Base-by-base conservation (phyloP, 2,329 filamentous ascomycete species). In the Cucurbitaria berberidis region DNA sequence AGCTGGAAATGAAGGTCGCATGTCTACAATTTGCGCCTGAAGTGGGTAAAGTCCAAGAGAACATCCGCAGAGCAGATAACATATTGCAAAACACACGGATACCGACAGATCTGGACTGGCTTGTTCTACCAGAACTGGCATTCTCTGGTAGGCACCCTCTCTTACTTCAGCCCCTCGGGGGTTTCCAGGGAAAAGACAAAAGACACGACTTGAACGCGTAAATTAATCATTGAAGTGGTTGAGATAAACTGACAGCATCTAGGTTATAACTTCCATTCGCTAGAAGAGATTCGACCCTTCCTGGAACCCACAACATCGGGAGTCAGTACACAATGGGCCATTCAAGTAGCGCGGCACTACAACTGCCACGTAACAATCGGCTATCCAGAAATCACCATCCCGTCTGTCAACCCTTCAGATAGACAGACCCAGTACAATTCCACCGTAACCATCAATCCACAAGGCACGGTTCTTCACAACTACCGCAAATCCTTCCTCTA, bases 181-280 rank as follows among this genome's bases (percentile, higher is more conserved):
- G 5, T 32, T 22, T 43, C 26, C 7, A 10, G 24, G 40, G 18
- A 5, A 32, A 18, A 34, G 26, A 5, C 21, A 22, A 13, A 24
- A 7, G n/a, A 22, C n/a, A 21, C 10, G 18, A n/a, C n/a, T n/a
- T n/a, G n/a, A n/a, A n/a, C n/a, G n/a, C n/a, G n/a, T n/a, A n/a
- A n/a, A n/a, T n/a, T n/a, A n/a, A n/a, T n/a, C 16, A 38, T 11
- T 11, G 16, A 19, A 18, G 15, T 24, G n/a, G 15, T 11, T 16
- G 9, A 10, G 10, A n/a, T 42, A 29, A 18, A 24, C 46, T 65
- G 27, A 64, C 44, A 22, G 2, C 24, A 9, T 10, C 10, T 68
- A 85, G 89, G 90, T 26, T 95, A 93, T 77, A 92, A 92, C 70
- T 93, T 93, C 77, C 82, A 83, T 36, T 89, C 86, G 0, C 72